Percentiles rank a stretch among this genome's conserved stretches.
These are phyloP conservation scores for Filosporella fistucella DNA, from an alignment of 495 filamentous ascomycete genomes.

Conservation along the genomic window DNA sequence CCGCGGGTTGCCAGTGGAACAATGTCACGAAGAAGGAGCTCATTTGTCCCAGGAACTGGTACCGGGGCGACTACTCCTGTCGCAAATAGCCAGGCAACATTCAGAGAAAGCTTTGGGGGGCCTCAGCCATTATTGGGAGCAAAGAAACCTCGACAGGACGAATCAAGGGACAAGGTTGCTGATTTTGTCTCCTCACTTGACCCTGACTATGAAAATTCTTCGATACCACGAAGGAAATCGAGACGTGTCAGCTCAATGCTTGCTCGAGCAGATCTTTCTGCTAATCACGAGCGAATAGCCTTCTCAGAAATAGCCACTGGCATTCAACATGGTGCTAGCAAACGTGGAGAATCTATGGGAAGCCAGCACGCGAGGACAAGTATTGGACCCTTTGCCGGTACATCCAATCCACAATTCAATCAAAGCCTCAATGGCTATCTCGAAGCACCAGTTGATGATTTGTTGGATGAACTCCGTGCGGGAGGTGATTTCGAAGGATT, in stretches of 20 bases:
- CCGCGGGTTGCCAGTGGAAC: constrained; percentile 38
- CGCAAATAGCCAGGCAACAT: constrained; percentile 41
- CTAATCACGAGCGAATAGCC: constrained; percentile 64
- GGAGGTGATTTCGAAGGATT: constrained; percentile 62
- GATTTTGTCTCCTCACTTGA: constrained; percentile 71
- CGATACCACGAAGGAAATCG: constrained; percentile 67
- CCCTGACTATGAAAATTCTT: constrained; percentile 66
- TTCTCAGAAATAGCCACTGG: constrained; percentile 64
- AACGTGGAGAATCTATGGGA: constrained; percentile 70
- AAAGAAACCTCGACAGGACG: constrained; percentile 32
- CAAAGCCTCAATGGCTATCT: constrained; percentile 44
- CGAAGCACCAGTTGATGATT: constrained; percentile 64
- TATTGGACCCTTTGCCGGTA: constrained; percentile 18
- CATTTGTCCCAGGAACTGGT: constrained; percentile 68
- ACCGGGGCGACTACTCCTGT: constrained; percentile 81
- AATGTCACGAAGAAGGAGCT: constrained; percentile 74
- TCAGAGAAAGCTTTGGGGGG: constrained; percentile 45
- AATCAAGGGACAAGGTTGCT: constrained; percentile 34
- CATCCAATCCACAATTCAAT: constrained; percentile 27
- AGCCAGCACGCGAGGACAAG: constrained; percentile 59
- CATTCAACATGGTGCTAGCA: constrained; percentile 40
- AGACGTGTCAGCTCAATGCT: constrained; percentile 89
- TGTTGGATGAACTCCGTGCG: constrained; percentile 63
- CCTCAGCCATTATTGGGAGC: constrained; percentile 37
- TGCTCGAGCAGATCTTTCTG: constrained; percentile 83